A percentile compares a stretch with the other conserved stretches of the same genome.
phyloP scores from a whole-genome alignment of 2,329 filamentous ascomycete species.

The Aspergillus tamarii region DNA sequence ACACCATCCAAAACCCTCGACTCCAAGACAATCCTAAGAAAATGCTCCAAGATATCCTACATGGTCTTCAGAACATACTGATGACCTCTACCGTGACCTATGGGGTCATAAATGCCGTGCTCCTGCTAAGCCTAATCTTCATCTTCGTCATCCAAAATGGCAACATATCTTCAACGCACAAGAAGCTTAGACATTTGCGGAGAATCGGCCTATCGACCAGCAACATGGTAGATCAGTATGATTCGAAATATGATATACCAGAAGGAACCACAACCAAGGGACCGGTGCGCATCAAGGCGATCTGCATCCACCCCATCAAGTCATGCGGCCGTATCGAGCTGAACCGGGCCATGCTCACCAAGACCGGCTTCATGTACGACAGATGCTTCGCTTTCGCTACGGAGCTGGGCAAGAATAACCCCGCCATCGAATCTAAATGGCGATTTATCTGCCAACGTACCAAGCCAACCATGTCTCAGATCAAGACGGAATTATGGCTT shows the following conservation, averaged over 20 bases:
- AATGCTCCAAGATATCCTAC: background rate
- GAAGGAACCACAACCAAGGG: background rate
- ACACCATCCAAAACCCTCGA: background rate
- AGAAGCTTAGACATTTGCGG: background rate
- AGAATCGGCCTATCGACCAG: background rate
- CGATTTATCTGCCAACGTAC: conserved; percentile 31
- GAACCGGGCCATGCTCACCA: conserved; percentile 22
- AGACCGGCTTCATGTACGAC: conserved; percentile 26
- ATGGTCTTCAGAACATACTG: background rate
- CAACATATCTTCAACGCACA: background rate
- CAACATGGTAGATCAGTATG: conserved; percentile 9
- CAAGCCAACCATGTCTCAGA: conserved; percentile 25
- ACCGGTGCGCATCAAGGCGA: conserved; percentile 20
- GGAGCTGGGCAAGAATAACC: conserved; percentile 3
- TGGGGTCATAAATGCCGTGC: background rate
- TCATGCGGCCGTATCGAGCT: conserved; percentile 26
- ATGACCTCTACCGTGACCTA: background rate
- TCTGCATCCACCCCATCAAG: conserved; percentile 28
- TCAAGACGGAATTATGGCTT: conserved; percentile 25
- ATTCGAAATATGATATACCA: background rate
- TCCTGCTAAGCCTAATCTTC: background rate
- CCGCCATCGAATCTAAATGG: conserved; percentile 15
- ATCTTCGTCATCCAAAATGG: background rate
- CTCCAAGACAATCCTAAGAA: background rate
- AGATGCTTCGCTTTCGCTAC: conserved; percentile 25